These are phyloP conservation scores for Eutypella sp. DNA, from an alignment of 2,329 filamentous ascomycete genomes.

Conservation along the genomic window DNA sequence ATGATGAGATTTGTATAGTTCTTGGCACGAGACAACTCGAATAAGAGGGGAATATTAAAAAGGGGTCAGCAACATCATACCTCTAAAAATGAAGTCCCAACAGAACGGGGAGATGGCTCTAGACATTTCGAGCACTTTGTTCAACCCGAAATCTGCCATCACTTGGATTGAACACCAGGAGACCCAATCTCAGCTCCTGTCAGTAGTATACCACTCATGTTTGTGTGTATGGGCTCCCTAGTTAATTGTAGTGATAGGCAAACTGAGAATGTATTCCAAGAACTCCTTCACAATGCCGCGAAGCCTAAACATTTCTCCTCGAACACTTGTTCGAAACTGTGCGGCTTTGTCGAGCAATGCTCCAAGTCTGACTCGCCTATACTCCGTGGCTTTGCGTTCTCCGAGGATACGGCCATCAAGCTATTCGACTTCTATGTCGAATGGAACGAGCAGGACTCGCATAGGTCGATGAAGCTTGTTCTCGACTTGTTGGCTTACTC, in stretches of 20 bases:
- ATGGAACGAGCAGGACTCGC: conserved; percentile 62
- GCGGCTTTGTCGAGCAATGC: conserved; percentile 57
- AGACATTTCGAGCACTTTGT: conserved; percentile 19
- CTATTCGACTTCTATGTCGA: conserved; percentile 61
- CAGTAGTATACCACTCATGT: conserved; percentile 10
- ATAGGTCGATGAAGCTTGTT: conserved; percentile 58
- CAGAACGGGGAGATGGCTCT: conserved; percentile 5
- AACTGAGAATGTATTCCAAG: conserved; percentile 40
- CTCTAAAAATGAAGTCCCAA: neutral
- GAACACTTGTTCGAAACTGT: conserved; percentile 55
- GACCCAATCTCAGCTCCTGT: conserved; percentile 19
- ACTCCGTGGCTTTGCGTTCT: conserved; percentile 48
- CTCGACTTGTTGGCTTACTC: conserved; percentile 53
- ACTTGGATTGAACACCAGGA: conserved; percentile 25
- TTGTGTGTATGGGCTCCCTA: neutral
- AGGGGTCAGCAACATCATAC: neutral
- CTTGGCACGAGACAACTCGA: neutral
- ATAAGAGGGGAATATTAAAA: neutral
- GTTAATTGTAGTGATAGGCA: conserved; percentile 14
- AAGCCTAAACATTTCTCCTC: conserved; percentile 52
- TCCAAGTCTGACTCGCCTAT: conserved; percentile 41
- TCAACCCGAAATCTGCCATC: conserved; percentile 28
- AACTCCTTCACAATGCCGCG: conserved; percentile 43
- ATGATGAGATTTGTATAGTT: neutral
- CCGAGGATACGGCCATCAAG: conserved; percentile 38